Evolutionary conservation across 352 stramenopile genomes (phyloP).

Genomic region (Peronospora destructor): DNA sequence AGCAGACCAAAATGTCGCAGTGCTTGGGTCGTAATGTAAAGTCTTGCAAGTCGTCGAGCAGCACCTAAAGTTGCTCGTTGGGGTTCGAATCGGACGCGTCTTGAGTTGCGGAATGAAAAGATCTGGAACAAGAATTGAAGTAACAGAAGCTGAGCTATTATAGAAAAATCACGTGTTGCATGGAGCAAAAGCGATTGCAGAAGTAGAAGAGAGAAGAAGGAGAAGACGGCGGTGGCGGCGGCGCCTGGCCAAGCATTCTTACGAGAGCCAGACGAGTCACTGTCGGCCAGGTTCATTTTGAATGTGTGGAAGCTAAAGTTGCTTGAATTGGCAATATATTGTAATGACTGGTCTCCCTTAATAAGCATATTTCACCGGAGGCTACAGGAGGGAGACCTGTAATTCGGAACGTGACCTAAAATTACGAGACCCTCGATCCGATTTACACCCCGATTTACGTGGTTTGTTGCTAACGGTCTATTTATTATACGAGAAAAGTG

Average conservation of each 20-base stretch:
- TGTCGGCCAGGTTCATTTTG: conserved; percentile 21
- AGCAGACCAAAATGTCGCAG: conserved; percentile 62
- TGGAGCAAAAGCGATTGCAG: conserved; percentile 17
- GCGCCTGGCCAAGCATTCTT: too few species aligned
- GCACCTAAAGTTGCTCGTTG: conserved; percentile 30
- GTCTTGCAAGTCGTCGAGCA: conserved; percentile 32
- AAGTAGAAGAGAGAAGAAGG: conserved; percentile 13
- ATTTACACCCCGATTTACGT: too few species aligned
- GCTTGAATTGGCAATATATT: too few species aligned
- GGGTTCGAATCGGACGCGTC: conserved; percentile 1
- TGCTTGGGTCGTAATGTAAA: conserved; percentile 45
- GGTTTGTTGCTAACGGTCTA: too few species aligned
- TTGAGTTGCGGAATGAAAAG: conserved; percentile 7
- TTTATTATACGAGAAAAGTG: too few species aligned
- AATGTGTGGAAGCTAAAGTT: too few species aligned
- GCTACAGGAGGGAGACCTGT: too few species aligned
- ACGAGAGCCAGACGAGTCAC: conserved; percentile 2
- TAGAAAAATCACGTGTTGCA: conserved; percentile 23
- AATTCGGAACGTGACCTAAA: too few species aligned
- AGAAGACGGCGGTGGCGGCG: conserved; percentile 7
- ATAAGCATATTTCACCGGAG: too few species aligned
- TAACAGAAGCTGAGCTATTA: conserved; percentile 29
- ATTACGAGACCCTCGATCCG: too few species aligned
- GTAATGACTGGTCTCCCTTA: too few species aligned
- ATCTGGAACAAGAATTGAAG: conserved; percentile 24